phyloP scores from a whole-genome alignment of 108 stramenopile genomes.

The Cylindrotheca closterium region DNA sequence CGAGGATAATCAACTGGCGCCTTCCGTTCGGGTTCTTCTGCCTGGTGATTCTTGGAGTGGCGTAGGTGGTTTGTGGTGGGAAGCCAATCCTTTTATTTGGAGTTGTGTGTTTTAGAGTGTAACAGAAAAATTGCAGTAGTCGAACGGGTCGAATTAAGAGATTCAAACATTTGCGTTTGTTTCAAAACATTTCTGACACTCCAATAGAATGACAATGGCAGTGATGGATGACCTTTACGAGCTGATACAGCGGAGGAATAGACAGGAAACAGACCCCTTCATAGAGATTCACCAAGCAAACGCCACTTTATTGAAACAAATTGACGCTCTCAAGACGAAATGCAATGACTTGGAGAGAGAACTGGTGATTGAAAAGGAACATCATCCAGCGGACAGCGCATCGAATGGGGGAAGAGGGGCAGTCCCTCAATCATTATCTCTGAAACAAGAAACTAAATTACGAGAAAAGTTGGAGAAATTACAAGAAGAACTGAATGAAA shows the following conservation, averaged over 20 bases:
- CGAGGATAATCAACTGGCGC: too few species aligned
- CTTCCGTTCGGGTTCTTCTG: too few species aligned
- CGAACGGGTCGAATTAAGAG: too few species aligned
- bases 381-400: not conserved
- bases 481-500: conserved; percentile 60
- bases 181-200: too few species aligned
- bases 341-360: conserved; percentile 68
- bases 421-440: conserved; percentile 27
- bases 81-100: too few species aligned
- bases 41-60: too few species aligned
- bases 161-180: too few species aligned
- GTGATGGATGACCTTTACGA: conserved; percentile 11
- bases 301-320: conserved; percentile 51
- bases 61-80: too few species aligned
- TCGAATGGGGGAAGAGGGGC: conserved; percentile 13
- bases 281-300: conserved; percentile 67
- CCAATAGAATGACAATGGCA: too few species aligned
- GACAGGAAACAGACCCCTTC: conserved; percentile 71
- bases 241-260: conserved; percentile 50
- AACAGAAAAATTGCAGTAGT: too few species aligned
- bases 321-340: conserved; percentile 64
- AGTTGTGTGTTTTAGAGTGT: too few species aligned
- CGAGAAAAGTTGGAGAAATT: conserved; percentile 74
- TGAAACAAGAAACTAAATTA: conserved; percentile 46
- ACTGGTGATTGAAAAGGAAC: conserved; percentile 38